Evolutionary conservation across 2,329 filamentous ascomycete species (phyloP).

Genomic region (Pestalotiopsis sp.): DNA sequence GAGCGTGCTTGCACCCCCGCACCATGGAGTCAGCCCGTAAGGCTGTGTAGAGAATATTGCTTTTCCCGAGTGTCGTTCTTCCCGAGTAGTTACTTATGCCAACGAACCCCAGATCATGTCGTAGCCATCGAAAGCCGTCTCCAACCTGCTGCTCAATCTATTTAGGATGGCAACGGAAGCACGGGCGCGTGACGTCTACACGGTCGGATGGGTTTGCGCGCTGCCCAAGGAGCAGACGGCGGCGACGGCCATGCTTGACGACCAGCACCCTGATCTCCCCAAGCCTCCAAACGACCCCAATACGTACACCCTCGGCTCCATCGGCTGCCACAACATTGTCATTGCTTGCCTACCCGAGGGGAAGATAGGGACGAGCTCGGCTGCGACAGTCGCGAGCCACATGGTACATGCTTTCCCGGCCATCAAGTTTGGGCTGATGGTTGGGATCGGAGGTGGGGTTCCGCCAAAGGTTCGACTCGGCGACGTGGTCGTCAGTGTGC

Average conservation of each 20-base stretch:
- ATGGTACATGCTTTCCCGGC: background rate
- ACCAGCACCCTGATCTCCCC: background rate
- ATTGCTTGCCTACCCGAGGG: conserved; percentile 10
- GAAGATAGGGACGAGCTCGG: background rate
- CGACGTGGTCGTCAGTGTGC: conserved; percentile 27
- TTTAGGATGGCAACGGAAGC: background rate
- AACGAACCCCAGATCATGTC: no score
- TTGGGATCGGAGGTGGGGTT: background rate
- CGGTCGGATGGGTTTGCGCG: conserved; percentile 24
- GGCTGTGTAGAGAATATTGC: no score
- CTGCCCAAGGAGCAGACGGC: conserved; percentile 22
- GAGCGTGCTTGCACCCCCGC: no score
- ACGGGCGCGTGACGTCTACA: conserved; percentile 19
- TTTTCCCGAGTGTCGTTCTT: no score
- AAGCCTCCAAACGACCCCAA: conserved; percentile 3
- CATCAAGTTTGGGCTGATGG: conserved; percentile 1
- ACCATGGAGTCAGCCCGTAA: no score
- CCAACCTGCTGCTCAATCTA: background rate
- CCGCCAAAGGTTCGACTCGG: conserved; percentile 20
- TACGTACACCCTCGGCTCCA: conserved; percentile 2
- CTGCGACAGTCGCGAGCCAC: conserved; percentile 1
- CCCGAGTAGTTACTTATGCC: no score
- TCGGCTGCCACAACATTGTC: conserved; percentile 9
- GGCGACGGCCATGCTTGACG: conserved; percentile 21
- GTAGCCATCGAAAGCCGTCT: no score